These are phyloP conservation scores for Emergomyces orientalis DNA, from an alignment of 2,329 filamentous ascomycete genomes.

Conservation along the genomic window DNA sequence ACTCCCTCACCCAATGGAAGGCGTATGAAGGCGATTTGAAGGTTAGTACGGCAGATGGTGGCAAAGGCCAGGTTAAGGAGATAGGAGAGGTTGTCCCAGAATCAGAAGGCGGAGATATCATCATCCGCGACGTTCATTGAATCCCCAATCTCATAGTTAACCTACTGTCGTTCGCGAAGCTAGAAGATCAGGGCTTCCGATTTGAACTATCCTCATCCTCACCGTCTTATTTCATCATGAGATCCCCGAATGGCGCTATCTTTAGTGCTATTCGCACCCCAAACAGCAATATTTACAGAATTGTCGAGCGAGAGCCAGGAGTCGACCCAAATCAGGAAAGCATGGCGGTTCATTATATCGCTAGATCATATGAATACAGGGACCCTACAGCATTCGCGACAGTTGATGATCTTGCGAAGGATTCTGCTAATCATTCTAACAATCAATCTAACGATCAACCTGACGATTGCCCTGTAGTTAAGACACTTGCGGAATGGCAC, in stretches of 20 bases:
- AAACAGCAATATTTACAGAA: background rate
- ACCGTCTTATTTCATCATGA: background rate
- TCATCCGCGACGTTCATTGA: background rate
- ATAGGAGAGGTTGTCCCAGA: background rate
- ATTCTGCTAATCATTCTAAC: background rate
- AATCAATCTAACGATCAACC: background rate
- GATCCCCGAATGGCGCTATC: background rate
- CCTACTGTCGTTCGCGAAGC: background rate
- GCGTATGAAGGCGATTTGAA: too few relatives aligned
- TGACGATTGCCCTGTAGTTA: background rate
- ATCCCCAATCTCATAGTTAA: too few relatives aligned
- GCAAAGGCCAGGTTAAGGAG: background rate
- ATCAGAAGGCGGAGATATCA: background rate
- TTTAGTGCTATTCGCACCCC: background rate
- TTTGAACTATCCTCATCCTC: background rate
- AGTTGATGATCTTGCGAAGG: too few relatives aligned
- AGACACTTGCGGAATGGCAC: background rate
- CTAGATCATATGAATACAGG: background rate
- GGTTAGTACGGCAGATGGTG: background rate
- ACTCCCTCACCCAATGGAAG: too few relatives aligned
- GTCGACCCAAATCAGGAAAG: too few relatives aligned
- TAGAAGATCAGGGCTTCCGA: background rate
- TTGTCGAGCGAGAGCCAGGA: background rate
- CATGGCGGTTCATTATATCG: background rate
- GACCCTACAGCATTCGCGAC: too few relatives aligned